Evolutionary conservation across 331 rosid species (phyloP).

Genomic region (Arachis monticola): DNA sequence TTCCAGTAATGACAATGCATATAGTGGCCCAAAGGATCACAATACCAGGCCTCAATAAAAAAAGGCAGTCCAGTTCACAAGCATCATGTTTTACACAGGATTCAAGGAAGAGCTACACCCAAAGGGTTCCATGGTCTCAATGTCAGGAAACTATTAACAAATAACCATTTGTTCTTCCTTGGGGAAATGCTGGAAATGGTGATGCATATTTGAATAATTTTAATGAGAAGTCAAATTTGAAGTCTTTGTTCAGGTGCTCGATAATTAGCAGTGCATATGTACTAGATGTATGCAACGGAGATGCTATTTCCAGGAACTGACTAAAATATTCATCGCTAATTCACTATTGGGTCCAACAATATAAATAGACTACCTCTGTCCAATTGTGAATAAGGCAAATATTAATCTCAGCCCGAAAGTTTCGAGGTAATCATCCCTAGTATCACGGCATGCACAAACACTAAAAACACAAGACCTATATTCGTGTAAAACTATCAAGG

Average conservation of each 20-base stretch:
- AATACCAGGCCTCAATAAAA: no score
- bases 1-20: no score
- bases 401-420: neutral
- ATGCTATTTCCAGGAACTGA: neutral
- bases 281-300: neutral
- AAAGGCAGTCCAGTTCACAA: no score
- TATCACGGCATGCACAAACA: neutral
- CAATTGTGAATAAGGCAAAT: constrained; percentile 8
- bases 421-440: neutral
- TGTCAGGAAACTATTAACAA: constrained; percentile 1
- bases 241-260: constrained; percentile 29
- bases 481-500: neutral
- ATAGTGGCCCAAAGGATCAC: no score
- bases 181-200: neutral
- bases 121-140: neutral
- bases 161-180: constrained; percentile 12
- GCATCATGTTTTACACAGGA: no score
- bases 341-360: constrained; percentile 1
- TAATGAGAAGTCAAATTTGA: neutral
- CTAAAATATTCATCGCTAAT: neutral
- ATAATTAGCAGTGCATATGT: neutral
- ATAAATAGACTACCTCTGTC: neutral
- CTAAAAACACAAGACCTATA: neutral
- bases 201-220: constrained; percentile 5
- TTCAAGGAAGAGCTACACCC: no score